Base-by-base conservation (phyloP, 2,329 filamentous ascomycete species). In the Berkeleyomyces basicola region DNA sequence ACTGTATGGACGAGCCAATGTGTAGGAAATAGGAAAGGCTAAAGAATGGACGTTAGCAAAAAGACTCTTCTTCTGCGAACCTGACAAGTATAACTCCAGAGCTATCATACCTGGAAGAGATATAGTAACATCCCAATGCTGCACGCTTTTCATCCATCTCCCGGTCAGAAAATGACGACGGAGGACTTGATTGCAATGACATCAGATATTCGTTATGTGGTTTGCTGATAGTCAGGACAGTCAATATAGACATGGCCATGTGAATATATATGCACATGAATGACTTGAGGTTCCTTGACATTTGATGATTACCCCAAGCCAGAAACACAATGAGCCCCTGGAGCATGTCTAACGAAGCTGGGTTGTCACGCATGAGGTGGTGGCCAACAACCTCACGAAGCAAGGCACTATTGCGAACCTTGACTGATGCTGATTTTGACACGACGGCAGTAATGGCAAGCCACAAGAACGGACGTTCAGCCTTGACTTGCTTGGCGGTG, bases 381-480 rank as follows among this genome's bases (percentile, higher is more conserved):
- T 67, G 64, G 0, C 68, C 67, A 9, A 72, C 61, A 1, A 70
- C 68, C 6, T 67, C 63, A 62, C 70, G 68, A 31, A 72, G 65
- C 0, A 65, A 66, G 1, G 64, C 64, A 3, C 67, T 67, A 46
- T 71, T 64, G 31, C 62, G 66, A 23, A 68, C 66, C 43, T 68
- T 70, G 64, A 70, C 68, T 53, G 64, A 58, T 0, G 65, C 62
- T 0, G 62, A 63, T 10, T 66, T 70, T 2, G 68, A 66, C 0
- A 66, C 64, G 4, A 74, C 66, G 0, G 70, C 68, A 70, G 74
- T 73, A 11, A 75, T 70, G 10, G 71, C 71, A 16, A 73, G 63
- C 73, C 73, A 76, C 7, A 74, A 64, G 37, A 75, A 75, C 0
- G 74, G 74, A 53, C 70, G 68, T 11, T 72, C 66, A 5, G 65